phyloP scores from a whole-genome alignment of 345 rosid species.

The Cardamine occulta region DNA sequence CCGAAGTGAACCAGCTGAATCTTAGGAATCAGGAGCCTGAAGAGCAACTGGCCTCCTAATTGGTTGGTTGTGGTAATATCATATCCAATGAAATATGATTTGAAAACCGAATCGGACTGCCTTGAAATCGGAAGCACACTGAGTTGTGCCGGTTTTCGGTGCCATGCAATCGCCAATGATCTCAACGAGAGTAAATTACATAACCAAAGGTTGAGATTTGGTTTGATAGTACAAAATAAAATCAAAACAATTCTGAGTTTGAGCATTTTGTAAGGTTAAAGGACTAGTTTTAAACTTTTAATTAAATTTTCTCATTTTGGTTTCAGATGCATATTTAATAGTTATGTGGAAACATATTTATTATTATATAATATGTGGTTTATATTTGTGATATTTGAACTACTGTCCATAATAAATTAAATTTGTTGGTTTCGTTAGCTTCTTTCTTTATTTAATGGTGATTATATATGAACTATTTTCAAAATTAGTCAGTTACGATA shows the following conservation, averaged over 20 bases:
- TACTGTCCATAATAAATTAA: neutral
- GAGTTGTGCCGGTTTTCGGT: slow-evolving; percentile 48
- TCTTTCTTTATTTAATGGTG: neutral
- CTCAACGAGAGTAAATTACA: slow-evolving; percentile 33
- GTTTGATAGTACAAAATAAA: neutral
- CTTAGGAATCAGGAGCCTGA: slow-evolving; percentile 63
- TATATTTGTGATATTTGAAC: neutral
- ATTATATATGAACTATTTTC: neutral
- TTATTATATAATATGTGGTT: neutral
- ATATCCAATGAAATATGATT: slow-evolving; percentile 60
- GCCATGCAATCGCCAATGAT: slow-evolving; percentile 47
- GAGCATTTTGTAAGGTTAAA: slow-evolving; percentile 23
- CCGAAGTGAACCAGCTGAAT: slow-evolving; percentile 52
- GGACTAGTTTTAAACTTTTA: neutral
- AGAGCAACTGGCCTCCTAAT: slow-evolving; percentile 44
- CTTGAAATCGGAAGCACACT: slow-evolving; percentile 59
- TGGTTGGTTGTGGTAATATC: slow-evolving; percentile 45
- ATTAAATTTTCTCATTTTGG: neutral
- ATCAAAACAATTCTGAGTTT: neutral
- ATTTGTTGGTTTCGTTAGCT: neutral
- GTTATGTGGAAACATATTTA: neutral
- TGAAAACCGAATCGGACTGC: slow-evolving; percentile 56
- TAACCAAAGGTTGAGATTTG: slow-evolving; percentile 24
- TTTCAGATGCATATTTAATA: slow-evolving; percentile 7
- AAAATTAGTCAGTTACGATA: neutral